These are phyloP conservation scores for Trichophaea hybrida DNA, from an alignment of 2,329 filamentous ascomycete species.

Conservation along the genomic window DNA sequence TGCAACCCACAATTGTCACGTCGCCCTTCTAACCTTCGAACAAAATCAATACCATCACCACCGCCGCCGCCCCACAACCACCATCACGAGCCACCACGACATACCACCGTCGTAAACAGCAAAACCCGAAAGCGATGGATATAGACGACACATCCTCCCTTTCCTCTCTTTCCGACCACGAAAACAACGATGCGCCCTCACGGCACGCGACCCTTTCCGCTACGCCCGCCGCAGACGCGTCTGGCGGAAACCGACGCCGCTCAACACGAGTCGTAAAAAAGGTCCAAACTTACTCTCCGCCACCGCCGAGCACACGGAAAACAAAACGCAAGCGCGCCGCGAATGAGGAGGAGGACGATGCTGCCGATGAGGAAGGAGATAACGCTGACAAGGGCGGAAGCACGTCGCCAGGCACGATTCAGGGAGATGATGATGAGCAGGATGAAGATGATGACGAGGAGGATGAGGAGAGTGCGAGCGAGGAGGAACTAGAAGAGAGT, in stretches of 20 bases:
- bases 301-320: conserved; percentile 5
- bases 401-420: conserved; percentile 29
- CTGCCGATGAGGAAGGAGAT: neutral
- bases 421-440: conserved; percentile 35
- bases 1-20: too few relatives aligned
- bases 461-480: conserved; percentile 32
- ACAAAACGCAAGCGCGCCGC: neutral
- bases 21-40: too few relatives aligned
- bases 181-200: neutral
- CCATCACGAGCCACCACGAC: too few relatives aligned
- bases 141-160: neutral
- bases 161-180: neutral
- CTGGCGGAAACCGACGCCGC: conserved; percentile 13
- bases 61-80: too few relatives aligned
- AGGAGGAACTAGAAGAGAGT: conserved; percentile 32
- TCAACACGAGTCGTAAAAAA: conserved; percentile 20
- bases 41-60: too few relatives aligned
- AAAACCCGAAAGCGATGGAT: too few relatives aligned
- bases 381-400: neutral
- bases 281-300: conserved; percentile 10
- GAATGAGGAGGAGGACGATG: conserved; percentile 1
- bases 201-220: neutral
- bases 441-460: conserved; percentile 36
- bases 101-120: too few relatives aligned
- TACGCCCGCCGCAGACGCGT: conserved; percentile 1